Conservation (phyloP, 2,329 filamentous ascomycete species). For the Ascochyta clinopodiicola region DNA sequence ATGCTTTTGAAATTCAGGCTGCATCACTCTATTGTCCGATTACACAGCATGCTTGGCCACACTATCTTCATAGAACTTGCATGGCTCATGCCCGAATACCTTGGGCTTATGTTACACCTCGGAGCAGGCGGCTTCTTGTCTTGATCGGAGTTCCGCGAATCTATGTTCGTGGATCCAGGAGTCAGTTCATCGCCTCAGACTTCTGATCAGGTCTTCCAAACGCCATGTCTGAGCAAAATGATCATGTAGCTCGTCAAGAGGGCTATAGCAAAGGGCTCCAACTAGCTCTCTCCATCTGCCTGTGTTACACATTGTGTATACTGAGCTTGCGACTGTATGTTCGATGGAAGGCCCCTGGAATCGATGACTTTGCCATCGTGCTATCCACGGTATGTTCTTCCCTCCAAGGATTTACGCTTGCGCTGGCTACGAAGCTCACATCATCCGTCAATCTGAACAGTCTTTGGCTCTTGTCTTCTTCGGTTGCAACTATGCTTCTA, state of each 20-base stretch:
- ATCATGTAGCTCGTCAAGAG: background rate
- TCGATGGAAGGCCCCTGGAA: constrained; percentile 13
- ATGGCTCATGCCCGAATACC: background rate
- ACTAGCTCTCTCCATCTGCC: constrained; percentile 14
- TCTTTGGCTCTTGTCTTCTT: constrained; percentile 15
- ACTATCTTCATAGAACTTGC: background rate
- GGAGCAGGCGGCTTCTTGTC: background rate
- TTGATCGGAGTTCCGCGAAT: too few species aligned
- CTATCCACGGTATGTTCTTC: constrained; percentile 9
- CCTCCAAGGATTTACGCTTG: too few species aligned
- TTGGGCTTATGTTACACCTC: background rate
- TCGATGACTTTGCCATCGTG: constrained; percentile 16
- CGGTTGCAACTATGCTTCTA: constrained; percentile 13
- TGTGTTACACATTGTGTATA: constrained; percentile 22
- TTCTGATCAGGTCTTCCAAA: background rate
- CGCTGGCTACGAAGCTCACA: background rate
- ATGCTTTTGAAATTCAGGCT: background rate
- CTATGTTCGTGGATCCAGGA: background rate
- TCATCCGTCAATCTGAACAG: background rate
- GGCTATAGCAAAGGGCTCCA: constrained; percentile 15
- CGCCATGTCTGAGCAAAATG: background rate
- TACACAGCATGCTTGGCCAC: constrained; percentile 1
- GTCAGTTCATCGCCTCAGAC: background rate
- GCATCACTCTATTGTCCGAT: background rate
- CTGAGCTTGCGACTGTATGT: constrained; percentile 14